Evolutionary conservation across 352 stramenopile genomes (phyloP).

Genomic region (Globisporangium viniferum): DNA sequence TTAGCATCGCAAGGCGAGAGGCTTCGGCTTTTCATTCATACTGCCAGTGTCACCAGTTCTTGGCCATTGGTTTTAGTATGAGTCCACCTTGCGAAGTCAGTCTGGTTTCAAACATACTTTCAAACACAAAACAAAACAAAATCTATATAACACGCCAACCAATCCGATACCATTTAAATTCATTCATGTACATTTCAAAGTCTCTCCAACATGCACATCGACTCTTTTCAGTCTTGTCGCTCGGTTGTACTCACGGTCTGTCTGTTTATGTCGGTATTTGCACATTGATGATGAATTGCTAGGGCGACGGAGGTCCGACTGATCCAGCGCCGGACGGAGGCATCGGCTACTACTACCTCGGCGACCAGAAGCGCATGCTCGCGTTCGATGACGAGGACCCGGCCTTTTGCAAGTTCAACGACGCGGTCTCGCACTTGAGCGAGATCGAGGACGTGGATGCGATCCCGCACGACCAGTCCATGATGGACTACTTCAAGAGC

Average conservation of each 20-base stretch:
- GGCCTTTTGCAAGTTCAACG: slow-evolving; percentile 78
- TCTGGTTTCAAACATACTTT: slow-evolving; percentile 79
- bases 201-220: not conserved
- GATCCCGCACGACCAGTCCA: slow-evolving; percentile 59
- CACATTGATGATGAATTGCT: slow-evolving; percentile 6
- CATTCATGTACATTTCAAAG: slow-evolving; percentile 1
- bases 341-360: slow-evolving; percentile 86
- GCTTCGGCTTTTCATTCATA: slow-evolving; percentile 30
- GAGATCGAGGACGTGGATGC: slow-evolving; percentile 60
- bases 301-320: slow-evolving; percentile 77
- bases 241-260: not conserved
- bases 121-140: slow-evolving; percentile 1
- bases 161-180: not conserved
- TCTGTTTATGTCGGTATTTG: not conserved
- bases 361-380: slow-evolving; percentile 81
- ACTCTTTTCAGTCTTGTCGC: not conserved
- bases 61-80: slow-evolving; percentile 57
- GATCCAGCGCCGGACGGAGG: slow-evolving; percentile 68
- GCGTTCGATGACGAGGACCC: slow-evolving; percentile 61
- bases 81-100: slow-evolving; percentile 78
- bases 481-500: slow-evolving; percentile 74
- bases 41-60: slow-evolving; percentile 77
- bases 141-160: not conserved
- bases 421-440: slow-evolving; percentile 54
- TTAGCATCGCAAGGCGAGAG: slow-evolving; percentile 74